These are phyloP conservation scores for Phanerochaete carnosa DNA, from an alignment of 768 basidiomycete species.

Conservation along the genomic window DNA sequence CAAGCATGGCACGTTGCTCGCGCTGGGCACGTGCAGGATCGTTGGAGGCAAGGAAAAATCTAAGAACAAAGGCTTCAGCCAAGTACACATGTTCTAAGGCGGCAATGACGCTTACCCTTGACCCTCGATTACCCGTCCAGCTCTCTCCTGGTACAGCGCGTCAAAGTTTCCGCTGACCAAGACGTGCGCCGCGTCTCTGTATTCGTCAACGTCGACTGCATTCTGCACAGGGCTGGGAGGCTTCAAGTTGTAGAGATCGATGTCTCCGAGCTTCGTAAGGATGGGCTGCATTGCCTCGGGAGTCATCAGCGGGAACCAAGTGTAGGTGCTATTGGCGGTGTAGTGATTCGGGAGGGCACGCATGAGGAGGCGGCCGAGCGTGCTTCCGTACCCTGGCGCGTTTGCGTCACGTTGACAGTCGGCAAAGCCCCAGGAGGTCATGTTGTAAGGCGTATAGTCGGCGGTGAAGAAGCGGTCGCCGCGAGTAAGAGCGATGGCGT, in stretches of 20 bases:
- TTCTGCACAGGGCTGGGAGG: slow-evolving; percentile 38
- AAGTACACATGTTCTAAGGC: background rate
- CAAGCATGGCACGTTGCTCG: slow-evolving; percentile 45
- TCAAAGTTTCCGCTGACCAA: slow-evolving; percentile 47
- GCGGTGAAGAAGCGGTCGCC: slow-evolving; percentile 82
- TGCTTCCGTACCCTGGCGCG: slow-evolving; percentile 75
- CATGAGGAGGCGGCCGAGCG: slow-evolving; percentile 68
- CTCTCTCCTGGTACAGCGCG: slow-evolving; percentile 47
- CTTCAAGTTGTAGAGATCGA: slow-evolving; percentile 51
- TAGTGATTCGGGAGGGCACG: slow-evolving; percentile 72
- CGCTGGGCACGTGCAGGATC: slow-evolving; percentile 35
- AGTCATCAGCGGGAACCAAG: slow-evolving; percentile 89
- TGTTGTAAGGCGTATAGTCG: slow-evolving; percentile 76
- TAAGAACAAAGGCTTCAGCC: slow-evolving; percentile 21
- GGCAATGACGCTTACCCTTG: slow-evolving; percentile 44
- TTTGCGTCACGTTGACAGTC: slow-evolving; percentile 75
- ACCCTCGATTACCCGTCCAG: slow-evolving; percentile 51
- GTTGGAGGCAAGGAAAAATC: slow-evolving; percentile 64
- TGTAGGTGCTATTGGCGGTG: slow-evolving; percentile 66
- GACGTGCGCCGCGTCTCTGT: slow-evolving; percentile 51
- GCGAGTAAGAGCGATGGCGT: slow-evolving; percentile 83
- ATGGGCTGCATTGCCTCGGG: slow-evolving; percentile 63
- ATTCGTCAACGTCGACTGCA: slow-evolving; percentile 37
- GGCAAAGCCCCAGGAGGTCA: slow-evolving; percentile 82
- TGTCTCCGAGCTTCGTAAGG: slow-evolving; percentile 52